Evolutionary conservation across 148 eudicot species (phyloP).

Genomic region (Camellia japonica): DNA sequence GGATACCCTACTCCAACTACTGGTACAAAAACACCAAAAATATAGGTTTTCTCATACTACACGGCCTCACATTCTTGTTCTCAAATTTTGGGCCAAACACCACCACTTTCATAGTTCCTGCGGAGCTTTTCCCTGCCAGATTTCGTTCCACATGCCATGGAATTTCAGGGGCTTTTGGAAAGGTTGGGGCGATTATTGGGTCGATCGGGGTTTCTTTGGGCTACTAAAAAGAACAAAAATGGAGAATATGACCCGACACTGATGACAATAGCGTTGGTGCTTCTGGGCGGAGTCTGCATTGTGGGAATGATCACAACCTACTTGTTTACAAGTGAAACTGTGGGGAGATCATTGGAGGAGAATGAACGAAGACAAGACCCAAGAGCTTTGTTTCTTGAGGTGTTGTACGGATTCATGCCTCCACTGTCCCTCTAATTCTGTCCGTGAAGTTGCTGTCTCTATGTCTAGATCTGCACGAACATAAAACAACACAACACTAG

Average conservation of each 20-base stretch:
- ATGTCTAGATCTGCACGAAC: too few relatives aligned
- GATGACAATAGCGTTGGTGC: conserved; percentile 30
- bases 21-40: conserved; percentile 9
- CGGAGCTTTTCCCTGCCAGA: conserved; percentile 69
- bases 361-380: conserved; percentile 34
- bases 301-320: conserved; percentile 44
- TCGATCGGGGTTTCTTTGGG: conserved; percentile 49
- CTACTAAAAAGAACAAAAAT: conserved; percentile 14
- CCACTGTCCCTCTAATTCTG: not conserved
- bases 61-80: conserved; percentile 62
- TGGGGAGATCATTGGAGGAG: conserved; percentile 61
- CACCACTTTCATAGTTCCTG: conserved; percentile 64
- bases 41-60: conserved; percentile 40
- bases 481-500: too few relatives aligned
- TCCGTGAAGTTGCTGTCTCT: not conserved
- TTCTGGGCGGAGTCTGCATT: conserved; percentile 44
- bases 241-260: conserved; percentile 13
- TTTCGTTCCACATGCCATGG: conserved; percentile 67
- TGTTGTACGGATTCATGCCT: conserved; percentile 1
- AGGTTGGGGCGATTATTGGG: conserved; percentile 58
- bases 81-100: conserved; percentile 72
- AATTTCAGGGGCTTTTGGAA: conserved; percentile 55
- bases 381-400: conserved; percentile 14
- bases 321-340: conserved; percentile 51
- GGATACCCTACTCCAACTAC: conserved; percentile 28